A percentile compares a stretch with the other conserved stretches of the same genome.
phyloP scores from a whole-genome alignment of 1,284 basidiomycete species.

The Ustilago xerochloae region DNA sequence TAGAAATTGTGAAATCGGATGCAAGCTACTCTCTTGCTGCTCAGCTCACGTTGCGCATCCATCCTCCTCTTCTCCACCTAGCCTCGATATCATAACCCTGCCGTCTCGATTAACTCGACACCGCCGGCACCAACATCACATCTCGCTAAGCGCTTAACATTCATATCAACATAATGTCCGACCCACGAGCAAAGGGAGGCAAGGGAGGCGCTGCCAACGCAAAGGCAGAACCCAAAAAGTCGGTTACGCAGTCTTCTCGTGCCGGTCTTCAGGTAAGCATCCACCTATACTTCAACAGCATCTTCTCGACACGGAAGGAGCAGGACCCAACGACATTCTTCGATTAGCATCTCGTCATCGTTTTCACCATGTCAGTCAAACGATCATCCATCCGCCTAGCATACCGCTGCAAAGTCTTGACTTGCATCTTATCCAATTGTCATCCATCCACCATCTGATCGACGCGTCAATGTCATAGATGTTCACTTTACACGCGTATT shows the following conservation, averaged over 20 bases:
- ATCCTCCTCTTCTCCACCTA: conserved; percentile 3
- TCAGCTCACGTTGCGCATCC: conserved; percentile 3
- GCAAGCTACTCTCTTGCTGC: too few species aligned
- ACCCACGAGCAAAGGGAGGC: conserved; percentile 53
- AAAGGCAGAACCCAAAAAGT: conserved; percentile 52
- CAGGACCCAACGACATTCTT: not conserved
- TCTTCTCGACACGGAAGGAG: not conserved
- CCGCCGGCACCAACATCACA: too few species aligned
- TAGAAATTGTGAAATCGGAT: not conserved
- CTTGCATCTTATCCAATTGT: not conserved
- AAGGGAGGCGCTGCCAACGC: conserved; percentile 52
- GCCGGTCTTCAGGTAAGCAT: conserved; percentile 64
- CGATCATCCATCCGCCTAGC: conserved; percentile 7
- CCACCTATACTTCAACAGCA: not conserved
- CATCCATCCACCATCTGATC: conserved; percentile 8
- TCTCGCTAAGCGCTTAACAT: conserved; percentile 20
- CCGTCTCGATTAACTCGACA: too few species aligned
- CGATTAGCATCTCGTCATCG: not conserved
- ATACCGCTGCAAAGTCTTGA: not conserved
- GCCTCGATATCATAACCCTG: too few species aligned
- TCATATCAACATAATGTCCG: conserved; percentile 50
- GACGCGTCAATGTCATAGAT: conserved; percentile 5
- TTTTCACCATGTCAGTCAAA: not conserved
- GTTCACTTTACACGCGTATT: not conserved
- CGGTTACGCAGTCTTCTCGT: conserved; percentile 55